These are phyloP conservation scores for Elaeagnus macrophylla DNA, from an alignment of 306 rosid species.

Conservation along the genomic window DNA sequence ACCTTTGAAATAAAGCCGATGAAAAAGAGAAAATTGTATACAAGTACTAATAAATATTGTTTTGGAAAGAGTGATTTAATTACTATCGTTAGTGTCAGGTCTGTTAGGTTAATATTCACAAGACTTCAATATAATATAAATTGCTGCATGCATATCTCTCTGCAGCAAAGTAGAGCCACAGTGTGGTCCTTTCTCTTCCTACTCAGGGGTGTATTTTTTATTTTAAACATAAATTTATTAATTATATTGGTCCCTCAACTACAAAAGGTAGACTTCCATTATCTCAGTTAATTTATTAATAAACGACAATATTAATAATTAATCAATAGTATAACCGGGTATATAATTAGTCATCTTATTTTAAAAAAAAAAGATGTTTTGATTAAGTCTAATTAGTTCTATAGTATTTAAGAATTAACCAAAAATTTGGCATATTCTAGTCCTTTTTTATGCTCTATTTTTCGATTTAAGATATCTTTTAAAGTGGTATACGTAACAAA, in stretches of 20 bases:
- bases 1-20: too few relatives aligned
- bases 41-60: slow-evolving; percentile 18
- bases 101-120: slow-evolving; percentile 12
- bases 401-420: too few relatives aligned
- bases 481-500: too few relatives aligned
- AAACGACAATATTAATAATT: slow-evolving; percentile 40
- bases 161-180: slow-evolving; percentile 31
- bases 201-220: slow-evolving; percentile 22
- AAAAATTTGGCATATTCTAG: too few relatives aligned
- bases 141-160: slow-evolving; percentile 61
- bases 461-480: too few relatives aligned
- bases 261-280: slow-evolving; percentile 25
- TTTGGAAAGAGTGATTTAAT: slow-evolving; percentile 29
- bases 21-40: too few relatives aligned
- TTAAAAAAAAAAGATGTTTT: slow-evolving; percentile 7
- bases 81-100: slow-evolving; percentile 13
- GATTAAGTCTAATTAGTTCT: too few relatives aligned
- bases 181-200: slow-evolving; percentile 68
- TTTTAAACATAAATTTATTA: slow-evolving; percentile 10
- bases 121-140: slow-evolving; percentile 13
- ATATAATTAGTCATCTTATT: slow-evolving; percentile 36
- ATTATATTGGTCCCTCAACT: slow-evolving; percentile 55
- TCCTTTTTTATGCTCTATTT: too few relatives aligned
- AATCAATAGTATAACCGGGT: slow-evolving; percentile 41
- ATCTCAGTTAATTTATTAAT: slow-evolving; percentile 36